phyloP scores from a whole-genome alignment of 2,329 filamentous ascomycete species.

The Sporothrix brasiliensis region DNA sequence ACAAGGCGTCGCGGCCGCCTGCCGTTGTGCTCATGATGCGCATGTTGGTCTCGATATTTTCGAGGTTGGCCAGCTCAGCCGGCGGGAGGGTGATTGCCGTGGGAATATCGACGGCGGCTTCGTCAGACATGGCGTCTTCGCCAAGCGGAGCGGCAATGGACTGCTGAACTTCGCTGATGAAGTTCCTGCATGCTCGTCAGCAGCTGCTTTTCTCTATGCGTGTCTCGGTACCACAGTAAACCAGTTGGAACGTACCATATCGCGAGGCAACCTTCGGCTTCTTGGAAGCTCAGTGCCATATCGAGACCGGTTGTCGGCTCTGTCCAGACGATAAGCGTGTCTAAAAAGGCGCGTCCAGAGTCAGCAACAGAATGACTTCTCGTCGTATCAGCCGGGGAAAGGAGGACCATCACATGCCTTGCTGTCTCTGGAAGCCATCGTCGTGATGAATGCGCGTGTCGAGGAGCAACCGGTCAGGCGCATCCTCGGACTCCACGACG shows the following conservation, averaged over 20 bases:
- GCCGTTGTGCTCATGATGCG: conserved; percentile 74
- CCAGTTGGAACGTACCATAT: conserved; percentile 71
- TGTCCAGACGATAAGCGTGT: conserved; percentile 98
- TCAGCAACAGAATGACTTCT: conserved; percentile 24
- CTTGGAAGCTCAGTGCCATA: conserved; percentile 98
- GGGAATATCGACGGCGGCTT: conserved; percentile 72
- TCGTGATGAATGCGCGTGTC: conserved; percentile 91
- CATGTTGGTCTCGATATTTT: conserved; percentile 83
- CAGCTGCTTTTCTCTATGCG: background rate
- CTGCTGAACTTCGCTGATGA: conserved; percentile 83
- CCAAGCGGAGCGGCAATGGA: conserved; percentile 54
- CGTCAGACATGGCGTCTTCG: conserved; percentile 89
- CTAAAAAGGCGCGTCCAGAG: conserved; percentile 53
- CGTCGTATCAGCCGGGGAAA: conserved; percentile 36
- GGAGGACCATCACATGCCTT: conserved; percentile 62
- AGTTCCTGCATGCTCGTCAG: conserved; percentile 66
- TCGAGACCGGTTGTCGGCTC: conserved; percentile 81
- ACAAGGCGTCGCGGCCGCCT: conserved; percentile 78
- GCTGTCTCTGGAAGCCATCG: conserved; percentile 97
- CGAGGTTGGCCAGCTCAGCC: conserved; percentile 78
- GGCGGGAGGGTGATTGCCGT: conserved; percentile 73
- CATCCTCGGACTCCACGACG: conserved; percentile 89
- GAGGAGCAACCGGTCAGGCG: conserved; percentile 78
- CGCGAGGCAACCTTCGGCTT: conserved; percentile 86
- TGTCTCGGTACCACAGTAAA: background rate